Base-by-base conservation (phyloP, 768 basidiomycete genomes). In the Pisolithus marmoratus region DNA sequence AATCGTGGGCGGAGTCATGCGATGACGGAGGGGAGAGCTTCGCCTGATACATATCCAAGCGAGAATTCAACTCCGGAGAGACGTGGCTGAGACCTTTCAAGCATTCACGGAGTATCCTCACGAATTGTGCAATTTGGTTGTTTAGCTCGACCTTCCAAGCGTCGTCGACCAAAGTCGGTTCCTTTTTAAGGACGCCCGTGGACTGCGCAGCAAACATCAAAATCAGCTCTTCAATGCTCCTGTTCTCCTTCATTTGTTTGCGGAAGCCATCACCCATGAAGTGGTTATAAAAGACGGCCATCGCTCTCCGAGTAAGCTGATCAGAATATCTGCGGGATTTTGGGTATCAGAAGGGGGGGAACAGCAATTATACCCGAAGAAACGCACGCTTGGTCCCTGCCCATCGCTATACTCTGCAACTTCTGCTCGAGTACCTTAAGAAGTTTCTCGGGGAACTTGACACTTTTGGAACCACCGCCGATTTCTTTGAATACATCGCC, bases 151-250 rank as follows among this genome's bases (percentile, higher is more conserved):
- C 65, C 65, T 97, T 98, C 94, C 94, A 97, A 20, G 82, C 87
- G 45, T 96, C 94, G 22, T 83, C 87, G 15, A 78, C 79, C 2
- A 94, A 73, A 2, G 87, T 78, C 0, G 89, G 89, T 58, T 94
- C 92, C 70, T 96, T 96, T 78, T 85, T 88, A 54, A 98, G 78
- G 8, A 90, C 82, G 24, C 81, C 78, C 3, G 90, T 92, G 3
- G 95, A 90, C 48, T 92, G 85, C 1, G 94, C 90, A 11, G 94
- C 94, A 62, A 97, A 97, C 79, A 90, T 89, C 48, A 99, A 77
- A 53, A 99, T 95, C 50, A 99, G 85, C 57, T 97, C 94, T 71
- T 99, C 96, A 37, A 97, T 90, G 73, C 95, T 96, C 43, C 96
- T 81, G 66, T 91, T 94, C 67, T 97, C 94, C 69, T 92, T 91